phyloP scores from a whole-genome alignment of 805 yeast genomes.

The Kazachstania bromeliacearum region DNA sequence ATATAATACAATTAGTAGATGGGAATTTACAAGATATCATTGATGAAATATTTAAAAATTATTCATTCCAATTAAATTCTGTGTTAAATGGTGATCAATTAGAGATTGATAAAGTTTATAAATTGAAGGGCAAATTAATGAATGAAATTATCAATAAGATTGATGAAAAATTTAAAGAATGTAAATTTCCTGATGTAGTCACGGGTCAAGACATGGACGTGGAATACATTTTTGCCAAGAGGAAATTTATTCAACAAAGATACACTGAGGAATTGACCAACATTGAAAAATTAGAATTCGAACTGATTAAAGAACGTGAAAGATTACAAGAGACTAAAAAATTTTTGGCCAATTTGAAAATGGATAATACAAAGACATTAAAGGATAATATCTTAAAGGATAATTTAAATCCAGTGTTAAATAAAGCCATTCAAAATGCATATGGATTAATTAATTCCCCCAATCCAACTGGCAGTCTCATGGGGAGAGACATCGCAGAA shows the following conservation, averaged over 20 bases:
- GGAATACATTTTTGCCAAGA: conserved; percentile 25
- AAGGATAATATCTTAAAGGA: conserved; percentile 15
- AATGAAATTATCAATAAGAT: conserved; percentile 19
- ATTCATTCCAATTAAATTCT: conserved; percentile 13
- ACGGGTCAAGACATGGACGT: conserved; percentile 21
- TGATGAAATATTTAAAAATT: conserved; percentile 17
- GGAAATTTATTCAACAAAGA: conserved; percentile 21
- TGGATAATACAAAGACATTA: conserved; percentile 10
- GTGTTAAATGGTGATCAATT: conserved; percentile 8
- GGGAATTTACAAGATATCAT: conserved; percentile 17
- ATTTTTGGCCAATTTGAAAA: conserved; percentile 6
- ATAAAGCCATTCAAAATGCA: conserved; percentile 21
- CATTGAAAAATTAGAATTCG: conserved; percentile 19
- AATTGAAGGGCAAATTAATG: conserved; percentile 17
- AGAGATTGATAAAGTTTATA: conserved; percentile 11
- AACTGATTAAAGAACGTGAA: conserved; percentile 15
- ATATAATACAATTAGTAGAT: conserved; percentile 19
- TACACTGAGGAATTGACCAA: conserved; percentile 17
- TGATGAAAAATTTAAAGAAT: conserved; percentile 11
- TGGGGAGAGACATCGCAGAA: conserved; percentile 5
- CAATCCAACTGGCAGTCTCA: neutral
- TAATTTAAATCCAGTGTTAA: conserved; percentile 23
- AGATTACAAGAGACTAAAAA: conserved; percentile 11
- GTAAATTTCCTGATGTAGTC: conserved; percentile 21
- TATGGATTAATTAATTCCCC: conserved; percentile 14